These are phyloP conservation scores for Eucalyptus paniculata DNA, from an alignment of 345 rosid genomes.

Conservation along the genomic window DNA sequence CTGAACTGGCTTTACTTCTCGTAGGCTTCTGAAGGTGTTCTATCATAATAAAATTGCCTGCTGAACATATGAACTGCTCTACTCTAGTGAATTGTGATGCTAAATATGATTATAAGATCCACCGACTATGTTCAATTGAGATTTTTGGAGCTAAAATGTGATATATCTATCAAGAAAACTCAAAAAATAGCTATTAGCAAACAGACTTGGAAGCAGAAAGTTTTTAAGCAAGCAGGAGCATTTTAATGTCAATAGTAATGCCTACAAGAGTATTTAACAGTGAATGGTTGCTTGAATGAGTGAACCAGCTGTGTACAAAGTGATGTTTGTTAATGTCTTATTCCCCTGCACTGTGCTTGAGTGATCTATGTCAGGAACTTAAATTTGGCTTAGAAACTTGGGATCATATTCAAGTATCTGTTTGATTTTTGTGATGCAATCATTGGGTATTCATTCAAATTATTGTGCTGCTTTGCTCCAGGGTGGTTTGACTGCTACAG, in stretches of 20 bases:
- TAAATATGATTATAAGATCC: neutral
- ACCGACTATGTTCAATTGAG: neutral
- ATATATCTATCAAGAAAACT: neutral
- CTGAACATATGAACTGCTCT: neutral
- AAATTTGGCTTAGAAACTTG: neutral
- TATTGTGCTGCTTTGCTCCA: slow-evolving; percentile 11
- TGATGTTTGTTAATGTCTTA: neutral
- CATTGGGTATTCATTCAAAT: neutral
- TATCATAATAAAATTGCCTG: neutral
- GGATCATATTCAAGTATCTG: neutral
- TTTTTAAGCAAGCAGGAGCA: neutral
- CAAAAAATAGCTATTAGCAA: neutral
- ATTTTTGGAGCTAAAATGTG: neutral
- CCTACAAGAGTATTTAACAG: neutral
- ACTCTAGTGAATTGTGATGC: neutral
- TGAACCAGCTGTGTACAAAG: neutral
- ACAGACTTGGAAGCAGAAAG: neutral
- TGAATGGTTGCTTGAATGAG: neutral
- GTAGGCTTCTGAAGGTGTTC: neutral
- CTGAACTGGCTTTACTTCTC: neutral
- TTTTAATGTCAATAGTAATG: neutral
- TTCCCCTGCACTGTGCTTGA: neutral
- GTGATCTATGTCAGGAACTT: neutral
- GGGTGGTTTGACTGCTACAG: slow-evolving; percentile 97
- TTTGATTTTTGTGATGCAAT: neutral